phyloP scores from a whole-genome alignment of 345 rosid genomes.

The Pugionium dolabratum region DNA sequence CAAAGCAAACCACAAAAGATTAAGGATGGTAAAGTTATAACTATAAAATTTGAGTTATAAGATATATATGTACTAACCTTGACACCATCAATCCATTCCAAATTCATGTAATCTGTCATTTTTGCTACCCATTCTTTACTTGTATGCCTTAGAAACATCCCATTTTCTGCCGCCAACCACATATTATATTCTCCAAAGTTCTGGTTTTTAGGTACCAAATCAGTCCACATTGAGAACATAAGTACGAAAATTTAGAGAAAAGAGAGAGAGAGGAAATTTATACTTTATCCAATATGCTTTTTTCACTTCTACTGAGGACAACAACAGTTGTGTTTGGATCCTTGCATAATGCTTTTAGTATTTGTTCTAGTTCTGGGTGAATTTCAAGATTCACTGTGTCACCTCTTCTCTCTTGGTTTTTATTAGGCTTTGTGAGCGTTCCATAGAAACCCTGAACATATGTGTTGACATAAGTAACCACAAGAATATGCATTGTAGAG shows the following conservation, averaged over 20 bases:
- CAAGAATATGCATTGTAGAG: neutral
- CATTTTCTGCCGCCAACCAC: conserved; percentile 98
- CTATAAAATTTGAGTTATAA: conserved; percentile 3
- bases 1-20: conserved; percentile 36
- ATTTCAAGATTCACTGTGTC: conserved; percentile 82
- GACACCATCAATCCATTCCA: conserved; percentile 97
- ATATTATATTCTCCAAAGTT: conserved; percentile 71
- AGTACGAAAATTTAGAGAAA: neutral
- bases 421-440: conserved; percentile 75
- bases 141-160: conserved; percentile 84
- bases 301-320: conserved; percentile 83
- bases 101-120: conserved; percentile 83
- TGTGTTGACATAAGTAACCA: conserved; percentile 1
- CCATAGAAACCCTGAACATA: conserved; percentile 85
- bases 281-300: conserved; percentile 71
- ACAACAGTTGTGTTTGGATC: conserved; percentile 81
- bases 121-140: conserved; percentile 88
- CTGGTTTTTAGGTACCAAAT: conserved; percentile 42
- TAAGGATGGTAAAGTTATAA: conserved; percentile 22
- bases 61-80: conserved; percentile 53
- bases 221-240: conserved; percentile 8
- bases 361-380: conserved; percentile 69
- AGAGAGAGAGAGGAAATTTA: neutral
- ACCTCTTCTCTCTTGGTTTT: conserved; percentile 66
- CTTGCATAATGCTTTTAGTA: conserved; percentile 57